A percentile compares a stretch with the other conserved stretches of the same genome.
Conservation (phyloP, 352 stramenopile species). For the Phytopythium aichiense region DNA sequence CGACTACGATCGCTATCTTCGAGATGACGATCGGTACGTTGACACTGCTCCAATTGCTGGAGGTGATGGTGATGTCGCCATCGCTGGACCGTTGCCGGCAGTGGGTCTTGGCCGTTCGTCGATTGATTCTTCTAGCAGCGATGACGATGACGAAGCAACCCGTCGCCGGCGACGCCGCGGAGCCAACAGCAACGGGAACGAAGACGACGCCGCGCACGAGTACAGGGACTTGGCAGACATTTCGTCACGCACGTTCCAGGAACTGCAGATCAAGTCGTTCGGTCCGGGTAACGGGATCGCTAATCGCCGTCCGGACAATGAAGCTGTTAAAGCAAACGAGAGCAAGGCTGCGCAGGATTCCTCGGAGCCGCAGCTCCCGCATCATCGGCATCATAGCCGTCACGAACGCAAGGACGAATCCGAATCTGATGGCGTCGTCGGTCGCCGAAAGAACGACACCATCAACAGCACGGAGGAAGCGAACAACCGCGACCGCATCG, state of each 20-base stretch:
- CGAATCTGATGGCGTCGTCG: not conserved
- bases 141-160: slow-evolving; percentile 6
- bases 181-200: not conserved
- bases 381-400: not conserved
- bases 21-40: not conserved
- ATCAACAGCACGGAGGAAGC: slow-evolving; percentile 1
- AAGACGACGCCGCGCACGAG: slow-evolving; percentile 16
- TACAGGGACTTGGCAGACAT: slow-evolving; percentile 63
- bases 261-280: slow-evolving; percentile 44
- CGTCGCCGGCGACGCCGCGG: not conserved
- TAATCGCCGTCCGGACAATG: slow-evolving; percentile 5
- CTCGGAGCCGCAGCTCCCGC: not conserved
- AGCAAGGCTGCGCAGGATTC: not conserved
- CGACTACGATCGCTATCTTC: not conserved
- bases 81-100: not conserved
- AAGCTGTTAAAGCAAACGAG: not conserved
- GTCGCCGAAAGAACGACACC: not conserved
- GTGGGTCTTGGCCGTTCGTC: slow-evolving; percentile 1
- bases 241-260: slow-evolving; percentile 57
- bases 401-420: not conserved
- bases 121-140: slow-evolving; percentile 8
- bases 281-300: slow-evolving; percentile 9
- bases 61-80: not conserved
- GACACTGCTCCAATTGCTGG: not conserved
- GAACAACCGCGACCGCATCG: not conserved